A percentile compares a stretch with the other conserved stretches of the same genome.
phyloP scores from a whole-genome alignment of 164 flowering plant genomes.

The Sedum album region DNA sequence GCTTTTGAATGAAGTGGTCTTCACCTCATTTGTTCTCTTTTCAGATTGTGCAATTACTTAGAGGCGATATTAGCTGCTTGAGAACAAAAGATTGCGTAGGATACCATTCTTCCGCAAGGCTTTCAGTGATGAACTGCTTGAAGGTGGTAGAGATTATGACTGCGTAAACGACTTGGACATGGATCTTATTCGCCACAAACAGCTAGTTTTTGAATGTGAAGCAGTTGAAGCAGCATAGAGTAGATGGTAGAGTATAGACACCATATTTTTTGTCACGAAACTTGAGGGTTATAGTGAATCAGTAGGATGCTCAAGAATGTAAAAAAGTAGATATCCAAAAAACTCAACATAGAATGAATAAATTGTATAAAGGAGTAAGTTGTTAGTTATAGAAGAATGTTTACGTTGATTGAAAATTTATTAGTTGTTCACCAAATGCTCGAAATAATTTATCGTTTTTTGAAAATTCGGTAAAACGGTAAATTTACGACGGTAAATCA shows the following conservation, averaged over 20 bases:
- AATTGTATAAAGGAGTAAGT: too few species aligned
- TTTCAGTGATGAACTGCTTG: slow-evolving; percentile 17
- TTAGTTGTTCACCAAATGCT: too few species aligned
- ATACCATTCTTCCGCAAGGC: slow-evolving; percentile 27
- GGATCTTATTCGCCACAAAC: slow-evolving; percentile 4
- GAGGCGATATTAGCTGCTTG: slow-evolving; percentile 40
- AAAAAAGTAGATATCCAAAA: too few species aligned
- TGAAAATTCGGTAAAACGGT: too few species aligned
- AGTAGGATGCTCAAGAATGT: too few species aligned
- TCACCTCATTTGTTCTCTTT: not conserved
- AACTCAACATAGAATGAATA: too few species aligned
- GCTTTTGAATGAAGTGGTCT: not conserved
- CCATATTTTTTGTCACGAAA: too few species aligned
- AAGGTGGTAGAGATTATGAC: slow-evolving; percentile 4
- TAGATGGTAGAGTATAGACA: not conserved
- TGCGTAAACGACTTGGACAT: not conserved
- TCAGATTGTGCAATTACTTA: slow-evolving; percentile 42
- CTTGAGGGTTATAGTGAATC: too few species aligned
- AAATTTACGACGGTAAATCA: too few species aligned
- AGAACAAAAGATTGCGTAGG: slow-evolving; percentile 22
- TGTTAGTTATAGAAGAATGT: too few species aligned
- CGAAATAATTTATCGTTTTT: too few species aligned
- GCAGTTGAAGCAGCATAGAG: not conserved
- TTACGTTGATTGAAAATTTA: too few species aligned
- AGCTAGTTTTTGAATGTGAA: slow-evolving; percentile 3